Percentiles rank a stretch among this genome's conserved stretches.
These are phyloP conservation scores for Ceratocystiopsis sp. DNA, from an alignment of 2,329 filamentous ascomycete species.

Conservation along the genomic window DNA sequence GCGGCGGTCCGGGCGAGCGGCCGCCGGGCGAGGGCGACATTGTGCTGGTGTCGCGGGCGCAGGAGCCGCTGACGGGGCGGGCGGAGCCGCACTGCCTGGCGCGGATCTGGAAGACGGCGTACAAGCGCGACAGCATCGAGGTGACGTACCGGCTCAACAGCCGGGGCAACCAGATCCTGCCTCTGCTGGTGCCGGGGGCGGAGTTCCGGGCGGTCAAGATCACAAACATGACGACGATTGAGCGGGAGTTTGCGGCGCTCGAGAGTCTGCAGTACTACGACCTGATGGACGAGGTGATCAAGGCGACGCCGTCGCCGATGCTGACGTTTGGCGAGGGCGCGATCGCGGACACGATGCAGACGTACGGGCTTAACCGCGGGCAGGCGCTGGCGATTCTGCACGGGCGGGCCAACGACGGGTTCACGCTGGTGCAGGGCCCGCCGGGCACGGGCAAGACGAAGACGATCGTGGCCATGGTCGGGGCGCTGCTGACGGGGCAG, in stretches of 20 bases:
- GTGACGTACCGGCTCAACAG: conserved; percentile 72
- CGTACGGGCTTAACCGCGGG: conserved; percentile 71
- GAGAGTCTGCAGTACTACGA: conserved; percentile 91
- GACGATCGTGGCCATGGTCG: conserved; percentile 92
- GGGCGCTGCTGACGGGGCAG: conserved; percentile 55
- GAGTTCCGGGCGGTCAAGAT: conserved; percentile 65
- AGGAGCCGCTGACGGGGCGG: conserved; percentile 49
- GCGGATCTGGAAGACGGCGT: conserved; percentile 60
- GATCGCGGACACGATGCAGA: conserved; percentile 49
- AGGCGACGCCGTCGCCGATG: conserved; percentile 77
- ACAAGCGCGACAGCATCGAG: conserved; percentile 68
- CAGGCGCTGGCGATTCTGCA: conserved; percentile 87
- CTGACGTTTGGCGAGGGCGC: conserved; percentile 63
- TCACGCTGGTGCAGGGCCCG: conserved; percentile 89
- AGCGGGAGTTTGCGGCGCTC: conserved; percentile 86
- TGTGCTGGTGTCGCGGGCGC: conserved; percentile 61
- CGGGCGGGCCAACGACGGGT: conserved; percentile 87
- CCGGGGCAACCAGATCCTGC: conserved; percentile 41
- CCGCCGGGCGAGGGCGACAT: conserved; percentile 69
- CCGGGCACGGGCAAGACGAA: conserved; percentile 97
- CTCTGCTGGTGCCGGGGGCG: conserved; percentile 49
- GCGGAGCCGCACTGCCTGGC: conserved; percentile 68
- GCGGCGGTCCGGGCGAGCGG: conserved; percentile 23
- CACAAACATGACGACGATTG: conserved; percentile 83
- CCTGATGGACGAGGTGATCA: conserved; percentile 73